These are phyloP conservation scores for Aureobasidium sp. DNA, from an alignment of 2,329 filamentous ascomycete genomes.

Conservation along the genomic window DNA sequence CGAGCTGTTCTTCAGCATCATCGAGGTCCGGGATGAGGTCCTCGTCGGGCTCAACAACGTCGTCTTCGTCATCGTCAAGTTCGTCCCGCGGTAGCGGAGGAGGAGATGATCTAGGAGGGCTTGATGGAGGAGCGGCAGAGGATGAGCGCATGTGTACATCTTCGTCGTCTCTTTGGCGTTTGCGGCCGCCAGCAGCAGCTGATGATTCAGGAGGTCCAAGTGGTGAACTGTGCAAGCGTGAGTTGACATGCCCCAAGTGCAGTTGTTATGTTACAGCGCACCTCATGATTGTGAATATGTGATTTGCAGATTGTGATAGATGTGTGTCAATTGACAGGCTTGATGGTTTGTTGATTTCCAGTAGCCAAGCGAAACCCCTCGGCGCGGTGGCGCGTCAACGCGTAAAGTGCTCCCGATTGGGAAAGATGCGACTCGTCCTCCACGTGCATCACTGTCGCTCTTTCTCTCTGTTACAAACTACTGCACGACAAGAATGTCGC, in stretches of 20 bases:
- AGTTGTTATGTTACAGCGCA: background rate
- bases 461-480: background rate
- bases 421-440: background rate
- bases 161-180: constrained; percentile 52
- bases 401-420: constrained; percentile 6
- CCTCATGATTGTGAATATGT: background rate
- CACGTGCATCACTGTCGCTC: background rate
- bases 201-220: background rate
- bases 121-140: constrained; percentile 50
- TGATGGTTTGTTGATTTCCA: constrained; percentile 2
- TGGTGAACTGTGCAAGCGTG: background rate
- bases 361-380: background rate
- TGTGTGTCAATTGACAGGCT: background rate
- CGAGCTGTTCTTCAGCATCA: constrained; percentile 58
- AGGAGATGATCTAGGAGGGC: constrained; percentile 52
- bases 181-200: constrained; percentile 42
- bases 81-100: constrained; percentile 59
- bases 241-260: background rate
- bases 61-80: constrained; percentile 51
- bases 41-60: constrained; percentile 60
- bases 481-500: constrained; percentile 29
- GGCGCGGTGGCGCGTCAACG: background rate
- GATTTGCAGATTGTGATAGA: too few relatives aligned
- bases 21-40: constrained; percentile 57
- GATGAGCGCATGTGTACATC: constrained; percentile 53